phyloP scores from a whole-genome alignment of 345 rosid genomes.

The Salix caprea region DNA sequence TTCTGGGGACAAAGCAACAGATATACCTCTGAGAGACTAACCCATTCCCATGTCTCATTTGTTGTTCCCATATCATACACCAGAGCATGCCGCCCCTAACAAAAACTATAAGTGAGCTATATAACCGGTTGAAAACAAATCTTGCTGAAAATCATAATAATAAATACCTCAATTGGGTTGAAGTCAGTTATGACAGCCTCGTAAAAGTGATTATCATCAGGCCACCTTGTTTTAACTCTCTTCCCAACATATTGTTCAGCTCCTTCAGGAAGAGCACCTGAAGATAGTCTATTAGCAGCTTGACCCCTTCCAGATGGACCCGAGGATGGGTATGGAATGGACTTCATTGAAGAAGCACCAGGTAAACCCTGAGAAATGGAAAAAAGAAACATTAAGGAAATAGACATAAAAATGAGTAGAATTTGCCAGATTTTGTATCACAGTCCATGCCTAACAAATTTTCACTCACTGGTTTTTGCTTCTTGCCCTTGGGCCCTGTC shows the following conservation, averaged over 20 bases:
- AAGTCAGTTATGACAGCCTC: conserved; percentile 80
- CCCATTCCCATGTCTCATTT: conserved; percentile 94
- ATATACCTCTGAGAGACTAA: conserved; percentile 73
- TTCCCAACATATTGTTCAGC: conserved; percentile 55
- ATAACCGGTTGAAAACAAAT: neutral
- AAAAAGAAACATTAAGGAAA: neutral
- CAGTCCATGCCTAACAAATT: neutral
- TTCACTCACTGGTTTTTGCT: conserved; percentile 66
- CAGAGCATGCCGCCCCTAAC: conserved; percentile 74
- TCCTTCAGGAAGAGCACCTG: conserved; percentile 44
- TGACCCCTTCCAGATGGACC: conserved; percentile 61
- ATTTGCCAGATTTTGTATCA: neutral
- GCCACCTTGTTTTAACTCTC: conserved; percentile 84
- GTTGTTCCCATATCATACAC: conserved; percentile 74
- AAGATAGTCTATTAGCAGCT: conserved; percentile 47
- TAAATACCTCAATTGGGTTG: conserved; percentile 50
- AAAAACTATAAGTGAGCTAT: conserved; percentile 8
- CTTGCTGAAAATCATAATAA: conserved; percentile 14
- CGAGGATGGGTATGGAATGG: conserved; percentile 45
- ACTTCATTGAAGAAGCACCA: conserved; percentile 57
- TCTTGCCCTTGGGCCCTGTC: conserved; percentile 60
- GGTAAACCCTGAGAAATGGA: conserved; percentile 47
- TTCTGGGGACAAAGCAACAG: neutral
- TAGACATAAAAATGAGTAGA: neutral
- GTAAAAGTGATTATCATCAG: conserved; percentile 88